phyloP scores from a whole-genome alignment of 1,139 yeast genomes.

The Blastobotrys arbuscula region DNA sequence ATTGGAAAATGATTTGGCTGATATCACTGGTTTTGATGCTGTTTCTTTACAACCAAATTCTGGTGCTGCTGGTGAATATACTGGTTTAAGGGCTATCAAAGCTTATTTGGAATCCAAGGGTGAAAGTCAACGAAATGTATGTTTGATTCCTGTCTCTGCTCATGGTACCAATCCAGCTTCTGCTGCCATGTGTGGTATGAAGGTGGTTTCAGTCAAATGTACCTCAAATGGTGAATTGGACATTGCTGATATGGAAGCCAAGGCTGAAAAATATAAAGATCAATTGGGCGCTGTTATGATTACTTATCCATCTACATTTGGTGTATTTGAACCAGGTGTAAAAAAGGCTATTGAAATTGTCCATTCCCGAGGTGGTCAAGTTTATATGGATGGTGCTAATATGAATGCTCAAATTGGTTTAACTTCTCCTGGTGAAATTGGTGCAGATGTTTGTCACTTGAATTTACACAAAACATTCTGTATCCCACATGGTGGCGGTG shows the following conservation, averaged over 20 bases:
- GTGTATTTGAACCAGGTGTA: constrained; percentile 90
- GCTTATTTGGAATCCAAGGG: constrained; percentile 71
- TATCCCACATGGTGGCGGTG: constrained; percentile 99
- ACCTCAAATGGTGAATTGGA: constrained; percentile 80
- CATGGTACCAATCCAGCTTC: constrained; percentile 99
- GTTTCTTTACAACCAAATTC: constrained; percentile 94
- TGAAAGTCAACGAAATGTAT: constrained; percentile 69
- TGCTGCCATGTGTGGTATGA: constrained; percentile 94
- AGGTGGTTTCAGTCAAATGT: constrained; percentile 90
- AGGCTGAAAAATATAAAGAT: constrained; percentile 65
- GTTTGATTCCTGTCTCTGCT: constrained; percentile 93
- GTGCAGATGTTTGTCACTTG: constrained; percentile 98
- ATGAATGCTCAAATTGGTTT: constrained; percentile 99
- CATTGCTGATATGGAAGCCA: constrained; percentile 62
- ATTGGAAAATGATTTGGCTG: constrained; percentile 78
- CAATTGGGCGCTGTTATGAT: constrained; percentile 88
- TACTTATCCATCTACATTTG: constrained; percentile 96
- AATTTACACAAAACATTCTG: constrained; percentile 96
- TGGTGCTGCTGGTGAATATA: constrained; percentile 97
- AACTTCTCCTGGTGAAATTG: constrained; percentile 95
- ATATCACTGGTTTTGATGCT: constrained; percentile 91
- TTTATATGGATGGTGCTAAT: constrained; percentile 96
- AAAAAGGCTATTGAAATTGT: constrained; percentile 77
- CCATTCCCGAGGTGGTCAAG: constrained; percentile 87
- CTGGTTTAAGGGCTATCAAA: constrained; percentile 84